phyloP scores from a whole-genome alignment of 768 basidiomycete genomes.

The Leucocoprinus sp. region DNA sequence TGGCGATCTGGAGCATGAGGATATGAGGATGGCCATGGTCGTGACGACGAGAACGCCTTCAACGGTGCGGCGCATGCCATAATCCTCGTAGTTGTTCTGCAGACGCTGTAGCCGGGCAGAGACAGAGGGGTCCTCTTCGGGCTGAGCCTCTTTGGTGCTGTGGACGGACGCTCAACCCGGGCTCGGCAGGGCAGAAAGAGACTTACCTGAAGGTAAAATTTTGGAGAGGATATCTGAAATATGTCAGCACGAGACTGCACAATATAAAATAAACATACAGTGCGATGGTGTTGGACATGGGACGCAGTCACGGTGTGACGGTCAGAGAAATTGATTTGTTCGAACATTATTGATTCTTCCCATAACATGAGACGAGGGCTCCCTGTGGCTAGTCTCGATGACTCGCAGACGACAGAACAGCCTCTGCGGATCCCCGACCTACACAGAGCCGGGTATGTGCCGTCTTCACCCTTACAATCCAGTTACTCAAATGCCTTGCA shows the following conservation, averaged over 20 bases:
- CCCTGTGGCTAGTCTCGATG: no score
- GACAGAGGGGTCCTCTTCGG: slow-evolving; percentile 95
- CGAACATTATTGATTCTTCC: no score
- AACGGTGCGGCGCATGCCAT: slow-evolving; percentile 93
- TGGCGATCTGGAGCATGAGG: slow-evolving; percentile 96
- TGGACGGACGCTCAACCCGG: slow-evolving; percentile 8
- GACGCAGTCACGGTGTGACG: background rate
- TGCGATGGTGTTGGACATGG: slow-evolving; percentile 47
- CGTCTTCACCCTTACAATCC: slow-evolving; percentile 4
- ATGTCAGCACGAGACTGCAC: background rate
- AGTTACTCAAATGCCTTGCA: slow-evolving; percentile 4
- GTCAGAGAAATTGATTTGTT: no score
- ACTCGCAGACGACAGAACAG: no score
- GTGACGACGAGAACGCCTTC: slow-evolving; percentile 88
- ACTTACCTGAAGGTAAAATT: slow-evolving; percentile 86
- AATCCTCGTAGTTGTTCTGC: slow-evolving; percentile 95
- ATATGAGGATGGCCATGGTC: slow-evolving; percentile 98
- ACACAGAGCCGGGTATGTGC: slow-evolving; percentile 47
- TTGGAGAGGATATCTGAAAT: slow-evolving; percentile 67
- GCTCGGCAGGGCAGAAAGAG: no score
- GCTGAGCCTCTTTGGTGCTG: slow-evolving; percentile 94
- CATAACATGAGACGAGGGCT: no score
- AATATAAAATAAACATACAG: slow-evolving; percentile 25
- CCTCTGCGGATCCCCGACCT: slow-evolving; percentile 32
- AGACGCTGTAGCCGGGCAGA: slow-evolving; percentile 89